Percentiles rank a stretch among this genome's conserved stretches.
Conservation (phyloP, 768 basidiomycete species). For the Phlebiopsis flavidoalba region DNA sequence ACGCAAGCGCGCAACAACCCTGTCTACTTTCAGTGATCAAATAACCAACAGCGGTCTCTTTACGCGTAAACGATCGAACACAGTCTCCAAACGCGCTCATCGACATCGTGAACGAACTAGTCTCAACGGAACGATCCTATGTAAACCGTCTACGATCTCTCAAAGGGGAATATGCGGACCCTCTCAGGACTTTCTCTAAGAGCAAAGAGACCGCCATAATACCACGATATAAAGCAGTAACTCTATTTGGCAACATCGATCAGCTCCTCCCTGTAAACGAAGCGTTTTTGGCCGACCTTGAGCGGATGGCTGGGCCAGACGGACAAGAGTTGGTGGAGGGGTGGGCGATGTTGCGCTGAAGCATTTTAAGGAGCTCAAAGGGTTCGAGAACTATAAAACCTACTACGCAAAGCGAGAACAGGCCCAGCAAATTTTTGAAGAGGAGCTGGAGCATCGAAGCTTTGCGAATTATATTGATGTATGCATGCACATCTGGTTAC, state of each 20-base stretch:
- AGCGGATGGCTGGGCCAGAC: slow-evolving; percentile 66
- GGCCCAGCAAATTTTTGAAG: slow-evolving; percentile 82
- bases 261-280: slow-evolving; percentile 86
- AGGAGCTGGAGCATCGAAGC: slow-evolving; percentile 72
- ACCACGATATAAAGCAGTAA: slow-evolving; percentile 86
- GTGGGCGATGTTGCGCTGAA: slow-evolving; percentile 82
- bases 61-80: slow-evolving; percentile 51
- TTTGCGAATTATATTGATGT: slow-evolving; percentile 90
- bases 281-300: slow-evolving; percentile 77
- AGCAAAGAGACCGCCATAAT: slow-evolving; percentile 85
- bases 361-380: slow-evolving; percentile 79
- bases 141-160: slow-evolving; percentile 77
- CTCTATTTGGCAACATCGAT: slow-evolving; percentile 92
- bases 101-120: slow-evolving; percentile 80
- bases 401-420: slow-evolving; percentile 94
- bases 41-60: slow-evolving; percentile 6
- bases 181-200: slow-evolving; percentile 79
- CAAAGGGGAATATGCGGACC: slow-evolving; percentile 88
- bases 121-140: slow-evolving; percentile 87
- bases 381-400: slow-evolving; percentile 88
- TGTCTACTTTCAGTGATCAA: slow-evolving; percentile 27
- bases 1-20: slow-evolving; percentile 56
- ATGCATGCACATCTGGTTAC: slow-evolving; percentile 24
- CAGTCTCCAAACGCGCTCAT: slow-evolving; percentile 61
- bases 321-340: slow-evolving; percentile 49